Conservation (phyloP, 2,329 filamentous ascomycete genomes). For the Trematosphaeria pertusa region DNA sequence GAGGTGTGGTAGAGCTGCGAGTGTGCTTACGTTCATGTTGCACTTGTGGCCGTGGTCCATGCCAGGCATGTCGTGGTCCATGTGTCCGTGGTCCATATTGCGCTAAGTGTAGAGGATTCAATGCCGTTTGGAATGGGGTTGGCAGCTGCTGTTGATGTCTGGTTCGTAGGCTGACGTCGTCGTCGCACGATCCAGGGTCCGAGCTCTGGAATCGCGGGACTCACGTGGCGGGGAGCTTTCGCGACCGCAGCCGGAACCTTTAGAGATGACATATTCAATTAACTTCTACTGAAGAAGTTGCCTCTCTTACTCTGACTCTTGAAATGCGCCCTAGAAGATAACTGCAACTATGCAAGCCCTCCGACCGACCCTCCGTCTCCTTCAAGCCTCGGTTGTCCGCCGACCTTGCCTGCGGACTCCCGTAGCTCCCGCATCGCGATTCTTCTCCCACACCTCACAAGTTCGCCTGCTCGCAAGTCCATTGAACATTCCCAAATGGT, state of each 20-base stretch:
- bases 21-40: constrained; percentile 95
- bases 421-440: constrained; percentile 23
- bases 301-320: not conserved
- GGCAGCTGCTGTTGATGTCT: not conserved
- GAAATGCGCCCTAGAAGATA: constrained; percentile 2
- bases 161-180: constrained; percentile 1
- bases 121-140: constrained; percentile 4
- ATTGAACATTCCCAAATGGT: constrained; percentile 53
- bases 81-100: constrained; percentile 47
- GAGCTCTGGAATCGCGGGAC: constrained; percentile 18
- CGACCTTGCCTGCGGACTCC: constrained; percentile 17
- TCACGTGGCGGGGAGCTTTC: constrained; percentile 14
- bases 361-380: constrained; percentile 19
- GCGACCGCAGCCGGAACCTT: constrained; percentile 17
- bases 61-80: constrained; percentile 62
- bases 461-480: constrained; percentile 36
- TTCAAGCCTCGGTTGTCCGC: constrained; percentile 18
- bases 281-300: not conserved
- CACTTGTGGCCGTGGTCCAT: constrained; percentile 65
- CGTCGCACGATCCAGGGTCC: constrained; percentile 11
- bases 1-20: constrained; percentile 39
- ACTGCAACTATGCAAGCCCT: constrained; percentile 26
- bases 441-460: constrained; percentile 35
- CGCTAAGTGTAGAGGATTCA: not conserved
- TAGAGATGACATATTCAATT: not conserved